Evolutionary conservation across 257 asterid genomes (phyloP).

Genomic region (Leonotis leonurus): DNA sequence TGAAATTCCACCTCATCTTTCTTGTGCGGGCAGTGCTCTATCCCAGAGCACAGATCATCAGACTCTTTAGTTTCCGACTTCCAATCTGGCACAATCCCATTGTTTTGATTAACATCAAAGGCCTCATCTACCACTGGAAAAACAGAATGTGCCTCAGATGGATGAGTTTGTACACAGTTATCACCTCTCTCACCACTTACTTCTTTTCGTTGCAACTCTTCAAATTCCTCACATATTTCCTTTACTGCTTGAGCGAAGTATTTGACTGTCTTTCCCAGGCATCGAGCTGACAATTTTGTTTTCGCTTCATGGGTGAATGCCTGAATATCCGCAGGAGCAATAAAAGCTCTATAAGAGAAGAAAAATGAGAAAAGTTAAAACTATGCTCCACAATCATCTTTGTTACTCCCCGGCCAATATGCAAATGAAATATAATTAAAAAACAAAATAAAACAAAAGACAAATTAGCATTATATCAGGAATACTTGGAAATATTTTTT

Average conservation of each 20-base stretch:
- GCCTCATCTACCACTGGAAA: conserved; percentile 39
- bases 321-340: conserved; percentile 82
- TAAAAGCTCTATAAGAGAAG: too few relatives aligned
- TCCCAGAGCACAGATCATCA: conserved; percentile 28
- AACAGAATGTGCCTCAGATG: conserved; percentile 21
- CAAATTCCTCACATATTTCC: conserved; percentile 75
- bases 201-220: conserved; percentile 42
- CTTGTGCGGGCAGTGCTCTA: conserved; percentile 41
- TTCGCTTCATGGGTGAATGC: conserved; percentile 61
- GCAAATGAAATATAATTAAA: too few relatives aligned
- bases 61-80: conserved; percentile 33
- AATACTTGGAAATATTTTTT: too few relatives aligned
- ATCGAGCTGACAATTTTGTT: conserved; percentile 55
- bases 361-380: too few relatives aligned
- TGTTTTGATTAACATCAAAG: conserved; percentile 24
- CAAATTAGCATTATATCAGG: too few relatives aligned
- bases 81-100: conserved; percentile 17
- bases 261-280: conserved; percentile 58
- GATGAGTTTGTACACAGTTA: too few relatives aligned
- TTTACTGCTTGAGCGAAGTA: conserved; percentile 69
- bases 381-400: too few relatives aligned
- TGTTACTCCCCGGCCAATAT: too few relatives aligned
- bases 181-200: conserved; percentile 39
- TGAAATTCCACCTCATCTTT: conserved; percentile 30
- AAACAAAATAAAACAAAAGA: too few relatives aligned